Evolutionary conservation across 768 basidiomycete species (phyloP).

Genomic region (Lactifluus piperatus): DNA sequence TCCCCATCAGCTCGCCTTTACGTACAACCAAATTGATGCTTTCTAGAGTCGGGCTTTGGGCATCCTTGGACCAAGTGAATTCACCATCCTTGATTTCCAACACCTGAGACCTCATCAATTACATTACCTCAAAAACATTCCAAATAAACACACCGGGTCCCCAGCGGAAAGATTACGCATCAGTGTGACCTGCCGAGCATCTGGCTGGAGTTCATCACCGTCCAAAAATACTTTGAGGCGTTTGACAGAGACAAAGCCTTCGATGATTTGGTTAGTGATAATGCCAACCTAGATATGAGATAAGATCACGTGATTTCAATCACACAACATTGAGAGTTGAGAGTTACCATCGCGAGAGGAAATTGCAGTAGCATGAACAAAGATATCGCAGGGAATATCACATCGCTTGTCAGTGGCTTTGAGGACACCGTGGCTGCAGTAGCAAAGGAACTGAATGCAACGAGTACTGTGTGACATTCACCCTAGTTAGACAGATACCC

Average conservation of each 20-base stretch:
- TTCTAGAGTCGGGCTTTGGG: conserved; percentile 56
- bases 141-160: conserved; percentile 42
- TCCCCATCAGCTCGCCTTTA: conserved; percentile 79
- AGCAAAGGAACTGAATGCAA: conserved; percentile 78
- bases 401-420: conserved; percentile 73
- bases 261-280: conserved; percentile 75
- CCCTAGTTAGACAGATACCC: conserved; percentile 1
- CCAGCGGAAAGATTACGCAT: conserved; percentile 39
- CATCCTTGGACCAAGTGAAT: conserved; percentile 67
- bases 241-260: conserved; percentile 74
- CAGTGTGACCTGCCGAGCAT: conserved; percentile 53
- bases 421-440: conserved; percentile 53
- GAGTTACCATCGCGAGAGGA: conserved; percentile 69
- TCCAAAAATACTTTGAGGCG: conserved; percentile 70
- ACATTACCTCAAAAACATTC: background rate
- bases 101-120: conserved; percentile 31
- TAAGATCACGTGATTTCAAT: background rate
- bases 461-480: conserved; percentile 41
- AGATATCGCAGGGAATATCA: conserved; percentile 94
- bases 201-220: conserved; percentile 71
- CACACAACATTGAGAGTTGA: background rate
- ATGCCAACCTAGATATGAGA: conserved; percentile 44
- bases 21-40: conserved; percentile 64
- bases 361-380: conserved; percentile 84
- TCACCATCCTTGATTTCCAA: conserved; percentile 67